Evolutionary conservation across 352 stramenopile genomes (phyloP).

Genomic region (Hyaloperonospora brassicae): DNA sequence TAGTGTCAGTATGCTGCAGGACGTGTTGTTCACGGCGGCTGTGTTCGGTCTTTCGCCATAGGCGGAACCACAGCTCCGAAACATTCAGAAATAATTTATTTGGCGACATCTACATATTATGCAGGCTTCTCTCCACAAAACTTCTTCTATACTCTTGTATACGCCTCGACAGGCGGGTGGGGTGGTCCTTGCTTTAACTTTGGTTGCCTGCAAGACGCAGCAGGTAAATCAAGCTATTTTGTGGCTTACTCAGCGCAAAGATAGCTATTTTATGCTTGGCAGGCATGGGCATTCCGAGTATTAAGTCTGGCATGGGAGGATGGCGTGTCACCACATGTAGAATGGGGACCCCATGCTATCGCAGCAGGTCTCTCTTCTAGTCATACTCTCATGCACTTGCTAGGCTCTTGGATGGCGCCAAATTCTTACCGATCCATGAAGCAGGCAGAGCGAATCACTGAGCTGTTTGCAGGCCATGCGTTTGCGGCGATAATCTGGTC

Average conservation of each 20-base stretch:
- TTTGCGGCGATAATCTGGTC: background rate
- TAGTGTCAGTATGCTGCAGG: background rate
- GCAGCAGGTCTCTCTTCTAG: no score
- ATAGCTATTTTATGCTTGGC: background rate
- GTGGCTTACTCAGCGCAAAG: background rate
- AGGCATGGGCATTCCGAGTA: no score
- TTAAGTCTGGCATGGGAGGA: no score
- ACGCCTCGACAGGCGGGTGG: constrained; percentile 12
- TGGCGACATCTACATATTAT: background rate
- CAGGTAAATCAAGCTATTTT: background rate
- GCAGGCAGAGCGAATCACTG: background rate
- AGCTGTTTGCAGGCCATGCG: background rate
- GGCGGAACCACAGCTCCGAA: background rate
- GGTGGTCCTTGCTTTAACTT: no score
- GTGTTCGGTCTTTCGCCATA: background rate
- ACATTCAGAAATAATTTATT: background rate
- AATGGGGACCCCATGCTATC: background rate
- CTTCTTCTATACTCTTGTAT: background rate
- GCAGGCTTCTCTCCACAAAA: background rate
- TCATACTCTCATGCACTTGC: no score
- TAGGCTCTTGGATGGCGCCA: no score
- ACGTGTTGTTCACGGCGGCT: background rate
- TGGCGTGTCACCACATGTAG: no score
- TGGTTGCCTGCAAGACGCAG: no score
- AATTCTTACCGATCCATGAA: no score